Evolutionary conservation across 2,329 filamentous ascomycete genomes (phyloP).

Genomic region (Talaromyces atroroseus): DNA sequence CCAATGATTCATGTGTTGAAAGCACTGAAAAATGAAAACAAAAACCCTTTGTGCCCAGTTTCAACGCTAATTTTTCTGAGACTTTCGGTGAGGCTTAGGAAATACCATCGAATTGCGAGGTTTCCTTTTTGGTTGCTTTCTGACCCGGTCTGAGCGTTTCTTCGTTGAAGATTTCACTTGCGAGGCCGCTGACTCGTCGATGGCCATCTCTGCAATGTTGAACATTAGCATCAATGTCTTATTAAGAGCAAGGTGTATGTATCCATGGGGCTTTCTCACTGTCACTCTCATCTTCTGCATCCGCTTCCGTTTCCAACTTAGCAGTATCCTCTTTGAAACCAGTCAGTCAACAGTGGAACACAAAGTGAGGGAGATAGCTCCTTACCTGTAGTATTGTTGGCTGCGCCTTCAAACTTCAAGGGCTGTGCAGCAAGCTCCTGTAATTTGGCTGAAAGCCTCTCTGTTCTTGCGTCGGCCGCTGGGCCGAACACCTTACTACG

Average conservation of each 20-base stretch:
- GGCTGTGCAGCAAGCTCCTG: constrained; percentile 73
- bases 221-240: constrained; percentile 1
- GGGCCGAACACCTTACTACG: constrained; percentile 81
- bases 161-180: constrained; percentile 20
- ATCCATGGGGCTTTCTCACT: not conserved
- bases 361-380: not conserved
- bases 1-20: not conserved
- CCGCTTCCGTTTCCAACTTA: constrained; percentile 15
- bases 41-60: not conserved
- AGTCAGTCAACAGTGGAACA: not conserved
- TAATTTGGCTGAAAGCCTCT: constrained; percentile 80
- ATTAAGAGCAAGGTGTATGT: not conserved
- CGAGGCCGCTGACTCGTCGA: constrained; percentile 25
- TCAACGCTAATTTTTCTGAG: constrained; percentile 28
- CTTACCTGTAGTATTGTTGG: constrained; percentile 19
- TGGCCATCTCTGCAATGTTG: constrained; percentile 33
- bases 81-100: constrained; percentile 19
- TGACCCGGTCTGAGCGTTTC: constrained; percentile 30
- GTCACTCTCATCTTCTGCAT: constrained; percentile 14
- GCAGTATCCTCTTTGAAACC: not conserved
- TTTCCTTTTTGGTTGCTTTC: constrained; percentile 34
- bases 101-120: constrained; percentile 38
- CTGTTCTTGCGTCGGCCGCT: constrained; percentile 68
- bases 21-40: not conserved
- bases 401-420: constrained; percentile 34